Evolutionary conservation across 768 basidiomycete species (phyloP).

Genomic region (Termitomyces sp.): DNA sequence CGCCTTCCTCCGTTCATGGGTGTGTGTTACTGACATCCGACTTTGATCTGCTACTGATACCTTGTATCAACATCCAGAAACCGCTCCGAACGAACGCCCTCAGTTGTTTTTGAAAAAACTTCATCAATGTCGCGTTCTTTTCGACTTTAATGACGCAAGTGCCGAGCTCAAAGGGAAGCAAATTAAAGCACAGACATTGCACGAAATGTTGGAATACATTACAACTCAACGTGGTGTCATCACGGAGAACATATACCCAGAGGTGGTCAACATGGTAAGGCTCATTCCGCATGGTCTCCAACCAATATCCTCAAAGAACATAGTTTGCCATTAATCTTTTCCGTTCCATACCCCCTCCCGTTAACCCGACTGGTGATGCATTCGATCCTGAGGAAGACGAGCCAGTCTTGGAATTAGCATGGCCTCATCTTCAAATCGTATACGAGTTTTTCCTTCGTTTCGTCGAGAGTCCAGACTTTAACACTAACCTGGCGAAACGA

Average conservation of each 20-base stretch:
- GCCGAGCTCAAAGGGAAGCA: conserved; percentile 96
- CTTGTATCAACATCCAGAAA: conserved; percentile 52
- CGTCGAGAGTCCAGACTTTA: conserved; percentile 96
- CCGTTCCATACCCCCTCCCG: conserved; percentile 98
- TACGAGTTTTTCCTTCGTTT: conserved; percentile 99
- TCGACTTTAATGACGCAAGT: conserved; percentile 98
- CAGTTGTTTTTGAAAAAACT: conserved; percentile 92
- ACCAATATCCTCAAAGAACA: conserved; percentile 1
- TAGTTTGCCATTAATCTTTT: conserved; percentile 98
- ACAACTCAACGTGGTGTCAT: conserved; percentile 95
- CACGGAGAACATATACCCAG: conserved; percentile 96
- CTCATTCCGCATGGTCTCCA: conserved; percentile 5
- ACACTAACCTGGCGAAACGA: conserved; percentile 94
- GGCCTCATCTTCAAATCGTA: conserved; percentile 99
- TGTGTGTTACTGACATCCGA: conserved; percentile 28
- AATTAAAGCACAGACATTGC: conserved; percentile 95
- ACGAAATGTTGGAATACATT: conserved; percentile 99
- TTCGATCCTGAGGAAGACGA: conserved; percentile 99
- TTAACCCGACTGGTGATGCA: conserved; percentile 96
- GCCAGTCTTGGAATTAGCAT: conserved; percentile 96
- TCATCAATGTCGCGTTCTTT: conserved; percentile 92
- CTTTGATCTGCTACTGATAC: background rate
- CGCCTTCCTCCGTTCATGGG: conserved; percentile 87
- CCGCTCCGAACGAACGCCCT: conserved; percentile 79
- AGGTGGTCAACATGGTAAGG: conserved; percentile 96